A percentile compares a stretch with the other conserved stretches of the same genome.
phyloP scores from a whole-genome alignment of 2,329 filamentous ascomycete species.

The Pleoardoris graminearum region DNA sequence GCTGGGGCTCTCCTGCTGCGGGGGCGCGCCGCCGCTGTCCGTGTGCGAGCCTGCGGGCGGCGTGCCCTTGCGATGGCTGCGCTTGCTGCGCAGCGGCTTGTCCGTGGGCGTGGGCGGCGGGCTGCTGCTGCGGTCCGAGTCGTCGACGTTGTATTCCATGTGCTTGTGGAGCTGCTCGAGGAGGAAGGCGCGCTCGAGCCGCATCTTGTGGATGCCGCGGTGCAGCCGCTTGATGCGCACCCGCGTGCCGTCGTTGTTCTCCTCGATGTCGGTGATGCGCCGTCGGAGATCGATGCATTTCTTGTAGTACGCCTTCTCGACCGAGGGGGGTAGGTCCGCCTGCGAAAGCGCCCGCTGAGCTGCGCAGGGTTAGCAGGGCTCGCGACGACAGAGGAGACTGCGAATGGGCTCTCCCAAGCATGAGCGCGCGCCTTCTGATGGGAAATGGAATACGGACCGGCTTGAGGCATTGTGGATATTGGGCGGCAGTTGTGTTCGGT shows the following conservation, averaged over 20 bases:
- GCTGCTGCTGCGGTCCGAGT: constrained; percentile 77
- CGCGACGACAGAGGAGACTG: no score
- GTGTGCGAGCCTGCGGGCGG: constrained; percentile 31
- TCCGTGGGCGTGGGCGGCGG: constrained; percentile 81
- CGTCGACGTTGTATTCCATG: constrained; percentile 54
- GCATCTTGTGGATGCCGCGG: constrained; percentile 87
- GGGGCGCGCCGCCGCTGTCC: constrained; percentile 5
- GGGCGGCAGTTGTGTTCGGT: background rate
- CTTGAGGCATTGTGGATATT: constrained; percentile 1
- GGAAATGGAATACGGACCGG: background rate
- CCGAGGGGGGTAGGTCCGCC: constrained; percentile 72
- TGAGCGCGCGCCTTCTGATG: background rate
- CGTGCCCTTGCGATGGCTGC: constrained; percentile 61
- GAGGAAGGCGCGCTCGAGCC: constrained; percentile 74
- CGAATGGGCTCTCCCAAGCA: background rate
- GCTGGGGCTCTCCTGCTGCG: constrained; percentile 21
- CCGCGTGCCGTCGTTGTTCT: constrained; percentile 82
- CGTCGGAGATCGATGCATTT: constrained; percentile 96
- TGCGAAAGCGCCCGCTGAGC: constrained; percentile 38
- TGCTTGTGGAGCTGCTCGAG: constrained; percentile 54
- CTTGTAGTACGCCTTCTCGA: constrained; percentile 92
- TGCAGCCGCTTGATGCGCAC: constrained; percentile 78
- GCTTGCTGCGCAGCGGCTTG: constrained; percentile 69
- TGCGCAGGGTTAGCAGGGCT: constrained; percentile 8
- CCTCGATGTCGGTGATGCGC: constrained; percentile 87